phyloP scores from a whole-genome alignment of 148 eudicot species.

The Fagopyrum homotropicum region DNA sequence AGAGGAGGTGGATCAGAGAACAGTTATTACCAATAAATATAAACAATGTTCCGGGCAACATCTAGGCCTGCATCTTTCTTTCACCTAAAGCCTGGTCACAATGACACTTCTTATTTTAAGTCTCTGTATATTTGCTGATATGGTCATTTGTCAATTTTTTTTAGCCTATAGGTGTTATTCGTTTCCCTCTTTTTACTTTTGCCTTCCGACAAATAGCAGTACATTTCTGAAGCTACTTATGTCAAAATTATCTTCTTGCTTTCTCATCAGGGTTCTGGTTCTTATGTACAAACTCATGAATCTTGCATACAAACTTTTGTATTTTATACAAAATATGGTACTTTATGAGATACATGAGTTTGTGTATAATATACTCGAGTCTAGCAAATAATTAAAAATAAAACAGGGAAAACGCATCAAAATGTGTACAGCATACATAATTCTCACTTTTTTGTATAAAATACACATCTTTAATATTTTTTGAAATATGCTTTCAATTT shows the following conservation, averaged over 20 bases:
- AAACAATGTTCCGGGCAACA: background rate
- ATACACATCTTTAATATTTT: background rate
- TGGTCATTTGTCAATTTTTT: background rate
- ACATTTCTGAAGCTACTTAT: background rate
- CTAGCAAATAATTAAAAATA: too few relatives aligned
- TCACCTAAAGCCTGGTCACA: background rate
- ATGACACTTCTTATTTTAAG: background rate
- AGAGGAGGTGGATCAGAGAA: background rate
- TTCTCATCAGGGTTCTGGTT: background rate
- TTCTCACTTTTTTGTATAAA: too few relatives aligned
- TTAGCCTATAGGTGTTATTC: background rate
- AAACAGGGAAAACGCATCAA: too few relatives aligned
- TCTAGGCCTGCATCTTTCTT: background rate
- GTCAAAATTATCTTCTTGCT: background rate
- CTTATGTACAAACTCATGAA: too few relatives aligned
- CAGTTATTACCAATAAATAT: background rate
- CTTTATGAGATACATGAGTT: too few relatives aligned
- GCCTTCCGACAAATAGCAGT: background rate
- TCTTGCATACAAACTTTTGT: too few relatives aligned
- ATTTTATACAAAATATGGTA: too few relatives aligned
- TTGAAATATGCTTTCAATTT: constrained; percentile 23
- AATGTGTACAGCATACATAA: too few relatives aligned
- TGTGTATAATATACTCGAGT: too few relatives aligned
- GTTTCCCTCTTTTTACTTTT: background rate
- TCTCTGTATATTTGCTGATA: background rate